Evolutionary conservation across 2,329 filamentous ascomycete species (phyloP).

Genomic region (Fusarium buharicum): DNA sequence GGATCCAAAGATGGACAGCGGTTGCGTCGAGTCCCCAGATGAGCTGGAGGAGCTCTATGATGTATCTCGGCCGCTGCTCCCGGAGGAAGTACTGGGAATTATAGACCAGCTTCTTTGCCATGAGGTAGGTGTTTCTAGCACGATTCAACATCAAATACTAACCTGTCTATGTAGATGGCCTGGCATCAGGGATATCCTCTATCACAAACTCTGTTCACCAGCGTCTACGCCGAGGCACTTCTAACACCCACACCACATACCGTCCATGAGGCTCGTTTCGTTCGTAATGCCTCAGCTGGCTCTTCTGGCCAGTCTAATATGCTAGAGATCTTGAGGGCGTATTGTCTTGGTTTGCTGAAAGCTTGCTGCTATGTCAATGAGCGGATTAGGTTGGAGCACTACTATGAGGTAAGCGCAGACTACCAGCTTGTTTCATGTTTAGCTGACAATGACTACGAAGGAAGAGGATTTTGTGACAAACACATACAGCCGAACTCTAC

Average conservation of each 20-base stretch:
- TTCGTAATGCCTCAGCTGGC: constrained; percentile 48
- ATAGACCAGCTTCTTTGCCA: constrained; percentile 93
- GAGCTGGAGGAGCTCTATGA: constrained; percentile 87
- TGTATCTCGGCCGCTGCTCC: constrained; percentile 71
- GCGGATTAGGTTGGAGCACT: constrained; percentile 83
- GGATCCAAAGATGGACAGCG: constrained; percentile 99
- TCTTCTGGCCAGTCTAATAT: constrained; percentile 56
- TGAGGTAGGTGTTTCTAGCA: constrained; percentile 67
- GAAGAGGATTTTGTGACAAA: constrained; percentile 98
- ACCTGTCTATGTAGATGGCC: constrained; percentile 72
- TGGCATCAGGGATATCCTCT: constrained; percentile 98
- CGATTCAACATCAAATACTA: neutral
- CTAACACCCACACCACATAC: constrained; percentile 74
- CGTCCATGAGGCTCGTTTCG: constrained; percentile 74
- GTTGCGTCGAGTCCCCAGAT: constrained; percentile 80
- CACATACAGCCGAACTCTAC: constrained; percentile 82
- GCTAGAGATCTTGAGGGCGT: constrained; percentile 78
- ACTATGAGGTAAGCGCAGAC: constrained; percentile 75
- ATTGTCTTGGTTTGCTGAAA: constrained; percentile 87
- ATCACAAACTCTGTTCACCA: constrained; percentile 94
- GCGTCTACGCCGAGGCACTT: constrained; percentile 86
- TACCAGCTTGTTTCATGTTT: too few relatives aligned
- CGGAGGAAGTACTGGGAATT: constrained; percentile 87
- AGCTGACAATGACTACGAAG: constrained; percentile 53
- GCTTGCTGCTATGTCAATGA: constrained; percentile 82